Base-by-base conservation (phyloP, 805 yeast species). In the Kazachstania bromeliacearum region DNA sequence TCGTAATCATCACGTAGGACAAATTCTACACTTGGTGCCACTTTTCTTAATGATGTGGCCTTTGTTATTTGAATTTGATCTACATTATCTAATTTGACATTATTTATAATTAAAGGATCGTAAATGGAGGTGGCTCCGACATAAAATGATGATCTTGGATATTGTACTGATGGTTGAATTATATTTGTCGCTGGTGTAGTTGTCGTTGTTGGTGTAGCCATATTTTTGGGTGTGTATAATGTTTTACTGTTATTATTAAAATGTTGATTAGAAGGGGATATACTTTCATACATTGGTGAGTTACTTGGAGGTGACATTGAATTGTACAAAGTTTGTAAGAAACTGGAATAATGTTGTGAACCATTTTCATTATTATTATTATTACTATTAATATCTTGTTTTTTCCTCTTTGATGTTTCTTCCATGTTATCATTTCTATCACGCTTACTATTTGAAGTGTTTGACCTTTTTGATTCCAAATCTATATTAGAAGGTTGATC, bases 101-200 rank as follows among this genome's bases (percentile, higher is more conserved):
- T 62, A 41, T 81, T 79, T 15, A 89, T 64, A 18, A 89, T 66
- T 10, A 73, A 68, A 18, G 74, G 66, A 55, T 89, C 97, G 53
- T 79, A 85, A 20, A 83, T 69, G 13, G 96, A 85, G 0, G 95
- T 82, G 1, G 94, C 78, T 1, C 97, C 96, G 15, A 88, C 79
- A 48, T 77, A 82, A 50, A 85, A 85, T 14, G 95, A 80, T 0
- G 95, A 85, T 39, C 96, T 65, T 1, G 97, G 96, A 49, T 78
- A 85, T 53, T 85, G 96, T 15, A 84, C 34, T 21, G 36, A 7
- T 29, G 31, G 31, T 25, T 24, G 16, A 18, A 26, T 32, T 13
- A 32, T 16, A n/a, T 10, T 22, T 12, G 13, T 14, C 8, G 13
- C 9, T 20, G 33, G 33, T 14, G n/a, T 8, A 13, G 36, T 20